A percentile compares a stretch with the other conserved stretches of the same genome.
phyloP scores from a whole-genome alignment of 2,329 filamentous ascomycete genomes.

The Ascosphaera pollenicola region DNA sequence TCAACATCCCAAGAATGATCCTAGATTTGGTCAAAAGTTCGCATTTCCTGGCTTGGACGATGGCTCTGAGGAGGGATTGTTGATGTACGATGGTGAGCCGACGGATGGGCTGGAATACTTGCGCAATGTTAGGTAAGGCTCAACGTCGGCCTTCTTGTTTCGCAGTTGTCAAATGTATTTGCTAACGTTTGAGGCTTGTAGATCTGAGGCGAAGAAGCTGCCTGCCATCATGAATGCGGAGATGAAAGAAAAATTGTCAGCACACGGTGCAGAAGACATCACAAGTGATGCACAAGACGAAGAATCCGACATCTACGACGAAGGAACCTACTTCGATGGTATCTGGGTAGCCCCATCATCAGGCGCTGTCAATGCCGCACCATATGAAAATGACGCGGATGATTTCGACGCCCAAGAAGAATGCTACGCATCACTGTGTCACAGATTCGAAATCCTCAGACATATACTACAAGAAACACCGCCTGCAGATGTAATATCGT shows the following conservation, averaged over 20 bases:
- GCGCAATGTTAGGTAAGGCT: constrained; percentile 41
- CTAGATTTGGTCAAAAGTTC: constrained; percentile 47
- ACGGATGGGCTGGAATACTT: constrained; percentile 49
- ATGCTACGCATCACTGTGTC: constrained; percentile 45
- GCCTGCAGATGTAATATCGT: constrained; percentile 28
- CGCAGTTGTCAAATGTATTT: constrained; percentile 9
- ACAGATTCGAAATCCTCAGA: constrained; percentile 45
- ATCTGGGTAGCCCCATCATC: constrained; percentile 42
- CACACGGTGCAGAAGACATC: neutral
- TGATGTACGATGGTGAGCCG: constrained; percentile 42
- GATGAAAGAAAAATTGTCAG: neutral
- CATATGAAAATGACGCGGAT: constrained; percentile 9
- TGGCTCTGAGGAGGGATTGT: constrained; percentile 29
- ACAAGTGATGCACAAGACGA: constrained; percentile 19
- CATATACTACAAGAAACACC: constrained; percentile 33
- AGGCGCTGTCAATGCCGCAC: constrained; percentile 21
- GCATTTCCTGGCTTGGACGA: constrained; percentile 44
- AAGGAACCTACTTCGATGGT: constrained; percentile 54
- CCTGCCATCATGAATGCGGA: constrained; percentile 6
- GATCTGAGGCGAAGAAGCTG: constrained; percentile 7
- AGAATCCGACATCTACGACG: constrained; percentile 18
- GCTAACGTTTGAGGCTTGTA: constrained; percentile 1
- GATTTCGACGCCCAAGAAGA: constrained; percentile 32
- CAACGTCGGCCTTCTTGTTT: constrained; percentile 4
- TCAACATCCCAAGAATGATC: constrained; percentile 29